phyloP scores from a whole-genome alignment of 306 rosid species.

The Glycine tomentella region DNA sequence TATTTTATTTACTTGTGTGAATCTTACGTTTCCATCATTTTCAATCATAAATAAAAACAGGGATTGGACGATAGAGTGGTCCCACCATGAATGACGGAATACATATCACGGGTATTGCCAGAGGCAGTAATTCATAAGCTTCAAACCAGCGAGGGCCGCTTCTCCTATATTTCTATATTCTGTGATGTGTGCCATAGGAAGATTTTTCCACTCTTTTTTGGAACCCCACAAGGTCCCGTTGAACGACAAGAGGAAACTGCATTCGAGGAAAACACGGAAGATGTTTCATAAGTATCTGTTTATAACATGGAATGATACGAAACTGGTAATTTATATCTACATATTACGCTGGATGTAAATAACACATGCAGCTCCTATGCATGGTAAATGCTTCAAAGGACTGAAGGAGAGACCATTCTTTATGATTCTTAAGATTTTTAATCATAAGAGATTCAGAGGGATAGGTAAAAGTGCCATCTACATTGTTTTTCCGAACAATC shows the following conservation, averaged over 20 bases:
- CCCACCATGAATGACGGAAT: conserved; percentile 77
- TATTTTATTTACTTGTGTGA: background rate
- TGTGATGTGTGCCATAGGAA: conserved; percentile 76
- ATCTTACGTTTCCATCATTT: background rate
- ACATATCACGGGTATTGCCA: conserved; percentile 69
- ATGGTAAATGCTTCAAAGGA: background rate
- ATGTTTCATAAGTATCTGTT: conserved; percentile 36
- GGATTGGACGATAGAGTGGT: conserved; percentile 52
- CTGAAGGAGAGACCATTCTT: too few species aligned
- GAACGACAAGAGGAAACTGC: conserved; percentile 48
- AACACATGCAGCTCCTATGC: conserved; percentile 57
- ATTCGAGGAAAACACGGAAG: conserved; percentile 40
- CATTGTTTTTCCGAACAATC: too few species aligned
- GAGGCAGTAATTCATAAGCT: conserved; percentile 67
- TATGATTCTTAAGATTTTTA: too few species aligned
- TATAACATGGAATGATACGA: conserved; percentile 26
- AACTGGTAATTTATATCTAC: background rate
- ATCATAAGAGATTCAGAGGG: too few species aligned
- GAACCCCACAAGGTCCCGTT: conserved; percentile 73
- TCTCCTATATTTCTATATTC: conserved; percentile 73
- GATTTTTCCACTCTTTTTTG: conserved; percentile 71
- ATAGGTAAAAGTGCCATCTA: too few species aligned
- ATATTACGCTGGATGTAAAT: conserved; percentile 61
- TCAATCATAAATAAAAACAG: too few species aligned
- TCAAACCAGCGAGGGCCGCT: conserved; percentile 87